Conservation (phyloP, 768 basidiomycete genomes). For the Pleurotus cornucopiae region DNA sequence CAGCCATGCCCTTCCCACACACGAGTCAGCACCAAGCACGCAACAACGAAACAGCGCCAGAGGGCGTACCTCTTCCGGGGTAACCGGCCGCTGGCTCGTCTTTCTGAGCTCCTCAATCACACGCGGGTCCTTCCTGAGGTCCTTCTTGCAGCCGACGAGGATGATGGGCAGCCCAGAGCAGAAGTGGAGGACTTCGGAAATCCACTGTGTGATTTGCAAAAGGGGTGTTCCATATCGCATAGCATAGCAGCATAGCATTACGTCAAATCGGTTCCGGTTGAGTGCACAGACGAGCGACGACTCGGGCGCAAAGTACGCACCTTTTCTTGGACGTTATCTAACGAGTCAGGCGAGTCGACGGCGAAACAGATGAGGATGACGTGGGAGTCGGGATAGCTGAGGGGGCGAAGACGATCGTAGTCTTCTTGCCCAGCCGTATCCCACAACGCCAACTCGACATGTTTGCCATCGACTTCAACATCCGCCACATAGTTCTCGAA, state of each 20-base stretch:
- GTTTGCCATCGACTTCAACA: conserved; percentile 97
- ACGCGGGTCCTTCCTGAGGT: conserved; percentile 88
- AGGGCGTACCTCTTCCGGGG: conserved; percentile 76
- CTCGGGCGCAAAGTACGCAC: conserved; percentile 36
- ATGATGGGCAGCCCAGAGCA: conserved; percentile 93
- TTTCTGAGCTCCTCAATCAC: conserved; percentile 93
- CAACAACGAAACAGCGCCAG: conserved; percentile 1
- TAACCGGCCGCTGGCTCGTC: conserved; percentile 93
- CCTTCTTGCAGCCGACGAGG: conserved; percentile 99
- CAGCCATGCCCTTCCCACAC: conserved; percentile 75
- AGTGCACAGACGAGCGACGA: too few relatives aligned
- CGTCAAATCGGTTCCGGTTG: too few relatives aligned
- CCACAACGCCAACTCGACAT: conserved; percentile 98
- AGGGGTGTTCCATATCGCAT: too few relatives aligned
- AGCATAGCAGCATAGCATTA: too few relatives aligned
- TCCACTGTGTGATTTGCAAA: conserved; percentile 62
- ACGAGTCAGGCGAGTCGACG: conserved; percentile 94
- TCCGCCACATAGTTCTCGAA: conserved; percentile 99
- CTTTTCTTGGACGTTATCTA: conserved; percentile 99
- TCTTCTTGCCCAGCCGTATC: conserved; percentile 99
- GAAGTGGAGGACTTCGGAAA: conserved; percentile 98
- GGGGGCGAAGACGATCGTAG: conserved; percentile 96
- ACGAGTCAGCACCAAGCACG: not conserved
- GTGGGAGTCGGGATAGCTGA: conserved; percentile 99
- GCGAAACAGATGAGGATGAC: conserved; percentile 99